Base-by-base conservation (phyloP, 2,329 filamentous ascomycete genomes). In the Sporothrix schenckii region DNA sequence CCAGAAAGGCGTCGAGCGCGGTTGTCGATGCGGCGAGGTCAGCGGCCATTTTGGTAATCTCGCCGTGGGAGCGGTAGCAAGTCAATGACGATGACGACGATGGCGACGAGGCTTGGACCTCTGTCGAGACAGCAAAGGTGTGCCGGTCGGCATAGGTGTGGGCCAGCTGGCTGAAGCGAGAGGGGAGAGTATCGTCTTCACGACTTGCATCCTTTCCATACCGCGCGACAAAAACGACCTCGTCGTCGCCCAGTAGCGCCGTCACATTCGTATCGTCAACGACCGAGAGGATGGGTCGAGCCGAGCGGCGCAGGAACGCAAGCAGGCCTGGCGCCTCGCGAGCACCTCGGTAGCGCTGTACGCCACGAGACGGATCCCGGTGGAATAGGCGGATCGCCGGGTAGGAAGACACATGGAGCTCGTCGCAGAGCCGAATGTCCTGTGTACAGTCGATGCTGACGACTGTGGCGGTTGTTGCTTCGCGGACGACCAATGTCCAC, bases 351-450 rank as follows among this genome's bases (percentile, higher is more conserved):
- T 85, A 85, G 66, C 81, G 75, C 13, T 74, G 75, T 61, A 77
- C 77, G 4, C 74, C 11, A 1, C 5, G 14, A 3, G 13, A 72
- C 2, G 79, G 77, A 34, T 79, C 76, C 3, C 76, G 75, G 52
- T 78, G 78, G 71, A 82, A 83, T 11, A 82, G 79, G 0, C 83
- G 80, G 49, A 86, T 80, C 7, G 83, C 78, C 2, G 84, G 84
- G 71, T 82, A 84, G 0, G 83, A 84, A 14, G 77, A 77, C 41
- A 86, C 77, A 30, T 79, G 78, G 60, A 79, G 75, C 34, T 82
- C 78, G 65, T 77, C 72, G 74, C 84, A 86, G n/a, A 84, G 72
- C 7, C 76, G 72, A 2, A 73, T n/a, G 2, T 77, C 73, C 1
- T 72, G 70, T 3, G 75, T 74, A 73, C 84, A 85, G 75, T 85